Evolutionary conservation across 192 early-diverging fungal genomes (phyloP), one percentile per base, ranked within the genome.

Genomic region (Coemansia sp.): DNA sequence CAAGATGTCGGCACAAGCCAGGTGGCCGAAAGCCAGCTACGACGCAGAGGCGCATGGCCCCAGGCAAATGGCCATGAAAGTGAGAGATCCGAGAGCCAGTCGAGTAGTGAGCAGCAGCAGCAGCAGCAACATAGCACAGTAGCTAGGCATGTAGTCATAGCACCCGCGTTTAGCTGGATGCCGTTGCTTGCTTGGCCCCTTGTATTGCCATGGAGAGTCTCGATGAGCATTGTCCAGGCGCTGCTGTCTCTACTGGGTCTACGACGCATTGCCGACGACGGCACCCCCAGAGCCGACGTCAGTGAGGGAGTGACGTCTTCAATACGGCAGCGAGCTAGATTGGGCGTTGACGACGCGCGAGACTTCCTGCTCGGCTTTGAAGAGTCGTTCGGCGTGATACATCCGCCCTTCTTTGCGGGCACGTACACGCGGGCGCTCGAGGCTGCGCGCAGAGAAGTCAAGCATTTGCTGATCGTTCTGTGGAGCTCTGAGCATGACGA

Each of bases 401-500:
- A 94, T 62, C 88, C 90, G 11, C 85, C 88, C 19, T 96, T 97
- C 64, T 94, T 92, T 69, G 65, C 70, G 15, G 88, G 87, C 3
- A 81, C 88, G 0, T 89, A 87, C 42, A 76, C 84, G 7, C 80
- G 78, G 51, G 93, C 93, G 0, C 70, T 94, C 24, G 89, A 92
- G 53, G 82, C 74, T n/a, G 90, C 92, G n/a, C 92, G 89, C 74
- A 71, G 85, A 35, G 89, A 96, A 22, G 42, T 91, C 15, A 84
- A 86, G 56, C 94, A 94, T 69, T 66, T 94, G 45, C 62, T 96
- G 12, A 88, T 92, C 0, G 68, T 90, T 40, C 73, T 98, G 25
- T 91, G 95, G 73, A 90, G 91, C 49, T 79, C 85, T 24, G 92
- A 94, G 70, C 94, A 98, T 68, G 93, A 96, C 74, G 89, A 93